A percentile compares a stretch with the other conserved stretches of the same genome.
These are phyloP conservation scores for Lachancea kluyveri DNA, from an alignment of 805 yeast species.

Conservation along the genomic window DNA sequence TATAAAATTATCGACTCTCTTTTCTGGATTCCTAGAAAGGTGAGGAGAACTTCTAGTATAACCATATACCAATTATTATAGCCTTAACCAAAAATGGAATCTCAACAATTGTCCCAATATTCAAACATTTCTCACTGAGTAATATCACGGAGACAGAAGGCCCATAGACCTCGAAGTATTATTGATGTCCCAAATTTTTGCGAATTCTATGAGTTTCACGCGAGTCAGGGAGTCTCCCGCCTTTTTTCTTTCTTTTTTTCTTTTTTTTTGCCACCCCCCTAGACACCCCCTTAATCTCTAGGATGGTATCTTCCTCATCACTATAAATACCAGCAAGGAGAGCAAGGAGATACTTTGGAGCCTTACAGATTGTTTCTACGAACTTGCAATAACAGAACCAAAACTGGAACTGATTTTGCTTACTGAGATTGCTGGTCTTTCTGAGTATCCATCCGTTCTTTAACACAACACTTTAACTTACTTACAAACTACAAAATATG, in stretches of 20 bases:
- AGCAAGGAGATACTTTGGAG: background rate
- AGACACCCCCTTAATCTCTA: constrained; percentile 1
- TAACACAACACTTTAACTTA: background rate
- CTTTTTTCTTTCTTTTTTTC: background rate
- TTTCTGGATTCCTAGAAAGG: no score
- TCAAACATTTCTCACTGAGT: no score
- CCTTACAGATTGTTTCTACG: no score
- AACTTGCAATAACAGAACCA: no score
- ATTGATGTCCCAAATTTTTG: background rate
- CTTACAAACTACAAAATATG: constrained; percentile 12
- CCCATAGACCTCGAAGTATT: no score
- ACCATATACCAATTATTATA: no score
- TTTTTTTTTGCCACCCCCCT: constrained; percentile 1
- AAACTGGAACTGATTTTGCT: background rate
- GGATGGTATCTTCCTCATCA: background rate
- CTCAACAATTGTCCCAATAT: no score
- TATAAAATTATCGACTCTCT: no score
- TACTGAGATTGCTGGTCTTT: constrained; percentile 13
- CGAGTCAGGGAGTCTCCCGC: background rate
- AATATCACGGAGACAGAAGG: no score
- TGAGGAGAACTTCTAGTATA: no score
- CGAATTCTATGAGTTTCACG: background rate
- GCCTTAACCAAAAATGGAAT: no score
- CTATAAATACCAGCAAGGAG: background rate
- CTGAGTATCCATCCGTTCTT: constrained; percentile 7